Evolutionary conservation across 805 yeast genomes (phyloP).

Genomic region (Kluyveromyces dobzhanskii): DNA sequence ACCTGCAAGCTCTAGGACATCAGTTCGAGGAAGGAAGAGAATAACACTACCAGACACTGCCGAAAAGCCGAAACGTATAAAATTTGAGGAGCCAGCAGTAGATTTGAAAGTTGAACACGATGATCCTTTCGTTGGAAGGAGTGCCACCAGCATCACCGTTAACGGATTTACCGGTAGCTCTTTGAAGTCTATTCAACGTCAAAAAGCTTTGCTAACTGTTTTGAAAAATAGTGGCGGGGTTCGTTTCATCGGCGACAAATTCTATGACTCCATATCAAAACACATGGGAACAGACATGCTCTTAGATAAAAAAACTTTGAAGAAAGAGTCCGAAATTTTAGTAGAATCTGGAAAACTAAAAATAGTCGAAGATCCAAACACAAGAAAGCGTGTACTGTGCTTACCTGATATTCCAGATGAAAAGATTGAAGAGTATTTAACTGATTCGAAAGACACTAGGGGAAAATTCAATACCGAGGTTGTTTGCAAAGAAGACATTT

Average conservation of each 20-base stretch:
- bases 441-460: conserved; percentile 22
- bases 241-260: conserved; percentile 33
- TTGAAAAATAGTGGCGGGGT: conserved; percentile 40
- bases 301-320: conserved; percentile 48
- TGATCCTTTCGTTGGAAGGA: not conserved
- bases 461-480: conserved; percentile 19
- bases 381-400: conserved; percentile 17
- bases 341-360: conserved; percentile 17
- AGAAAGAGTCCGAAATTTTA: conserved; percentile 33
- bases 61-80: conserved; percentile 1
- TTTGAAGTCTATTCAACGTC: conserved; percentile 37
- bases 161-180: conserved; percentile 34
- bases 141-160: conserved; percentile 2
- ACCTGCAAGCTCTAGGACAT: conserved; percentile 10
- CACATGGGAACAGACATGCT: conserved; percentile 31
- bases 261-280: conserved; percentile 36
- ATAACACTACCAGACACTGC: not conserved
- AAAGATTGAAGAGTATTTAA: conserved; percentile 13
- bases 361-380: conserved; percentile 12
- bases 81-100: not conserved
- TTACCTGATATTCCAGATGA: conserved; percentile 17
- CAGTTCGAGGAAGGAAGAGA: conserved; percentile 10
- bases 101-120: not conserved
- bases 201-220: conserved; percentile 35
- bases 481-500: conserved; percentile 25